Evolutionary conservation across 768 basidiomycete genomes (phyloP), one percentile per base, ranked within the genome.

Genomic region (Amanita brunnescens): DNA sequence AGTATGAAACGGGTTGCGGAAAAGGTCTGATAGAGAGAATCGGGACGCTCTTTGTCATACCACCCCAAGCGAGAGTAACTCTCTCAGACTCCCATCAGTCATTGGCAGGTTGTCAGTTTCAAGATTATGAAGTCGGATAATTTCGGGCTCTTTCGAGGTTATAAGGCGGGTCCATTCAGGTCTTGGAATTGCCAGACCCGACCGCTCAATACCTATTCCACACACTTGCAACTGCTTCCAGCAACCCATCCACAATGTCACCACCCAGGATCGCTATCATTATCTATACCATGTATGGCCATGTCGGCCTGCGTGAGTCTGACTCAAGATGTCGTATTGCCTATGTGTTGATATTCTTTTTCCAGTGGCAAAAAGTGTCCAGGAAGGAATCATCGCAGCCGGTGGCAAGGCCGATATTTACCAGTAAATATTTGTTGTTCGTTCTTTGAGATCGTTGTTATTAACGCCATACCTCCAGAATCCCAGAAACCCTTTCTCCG

Each of bases 261-360:
- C 55, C 71, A 45, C 83, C 85, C 21, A 77, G 64, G 56, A 65
- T 87, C 56, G 84, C 84, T 49, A 85, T 88, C 58, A 55, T 88
- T 58, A 80, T 88, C 66, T 89, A 88, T 68, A 66, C 82, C 16
- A 65, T 87, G 70, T 86, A 83, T 62, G 84, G 83, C 57, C 88
- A 90, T 63, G 78, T 89, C 64, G 76, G 72, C 53, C 76, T 77
- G 59, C 37, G 87, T 88, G 59, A 44, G 81, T 72, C 6, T 38
- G 40, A 29, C 35, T 6, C 51, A 20, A 12, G 5, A 44, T 24
- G 16, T 1, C 39, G 13, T 39, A 20, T 44, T 13, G 7, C 39
- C 35, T n/a, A 8, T 5, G 21, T 20, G 8, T 23, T 51, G 26
- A 46, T 47, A 34, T 56, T 45, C 43, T 13, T 42, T 50, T 43